Evolutionary conservation across 371 early-diverging fungal species (phyloP).

Genomic region (Synchytrium microbalum): DNA sequence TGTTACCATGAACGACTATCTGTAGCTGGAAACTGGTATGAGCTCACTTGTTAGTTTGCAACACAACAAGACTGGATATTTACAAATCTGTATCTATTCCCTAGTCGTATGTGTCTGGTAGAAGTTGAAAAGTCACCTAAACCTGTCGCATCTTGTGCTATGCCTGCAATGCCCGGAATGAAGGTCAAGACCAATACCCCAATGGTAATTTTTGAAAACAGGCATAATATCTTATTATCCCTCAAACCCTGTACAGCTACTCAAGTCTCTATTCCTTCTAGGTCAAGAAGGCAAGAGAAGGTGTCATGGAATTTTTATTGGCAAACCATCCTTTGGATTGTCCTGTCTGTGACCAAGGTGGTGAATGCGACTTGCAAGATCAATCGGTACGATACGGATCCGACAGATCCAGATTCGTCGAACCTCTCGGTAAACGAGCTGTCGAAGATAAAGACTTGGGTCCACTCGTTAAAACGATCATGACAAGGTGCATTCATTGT

Average conservation of each 20-base stretch:
- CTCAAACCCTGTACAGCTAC: background rate
- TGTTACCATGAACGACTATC: slow-evolving; percentile 96
- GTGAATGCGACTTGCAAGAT: slow-evolving; percentile 97
- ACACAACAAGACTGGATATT: no score
- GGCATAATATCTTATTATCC: background rate
- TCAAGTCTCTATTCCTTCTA: background rate
- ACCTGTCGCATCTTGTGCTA: slow-evolving; percentile 93
- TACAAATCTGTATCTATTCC: background rate
- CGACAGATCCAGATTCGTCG: slow-evolving; percentile 85
- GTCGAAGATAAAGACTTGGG: slow-evolving; percentile 96
- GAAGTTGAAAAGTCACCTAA: slow-evolving; percentile 94
- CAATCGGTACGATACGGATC: slow-evolving; percentile 92
- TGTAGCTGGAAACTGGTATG: slow-evolving; percentile 83
- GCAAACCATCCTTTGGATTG: slow-evolving; percentile 98
- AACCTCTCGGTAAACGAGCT: slow-evolving; percentile 84
- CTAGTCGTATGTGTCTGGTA: slow-evolving; percentile 94
- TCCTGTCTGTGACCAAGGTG: slow-evolving; percentile 98
- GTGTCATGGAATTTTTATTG: slow-evolving; percentile 95
- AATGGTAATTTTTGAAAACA: slow-evolving; percentile 42
- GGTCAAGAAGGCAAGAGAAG: slow-evolving; percentile 90
- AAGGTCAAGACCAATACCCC: slow-evolving; percentile 89
- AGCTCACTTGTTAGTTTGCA: no score
- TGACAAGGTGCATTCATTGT: slow-evolving; percentile 98
- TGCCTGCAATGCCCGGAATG: slow-evolving; percentile 97
- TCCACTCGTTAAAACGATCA: slow-evolving; percentile 89